Evolutionary conservation across 306 rosid genomes (phyloP).

Genomic region (Spatholobus suberectus): DNA sequence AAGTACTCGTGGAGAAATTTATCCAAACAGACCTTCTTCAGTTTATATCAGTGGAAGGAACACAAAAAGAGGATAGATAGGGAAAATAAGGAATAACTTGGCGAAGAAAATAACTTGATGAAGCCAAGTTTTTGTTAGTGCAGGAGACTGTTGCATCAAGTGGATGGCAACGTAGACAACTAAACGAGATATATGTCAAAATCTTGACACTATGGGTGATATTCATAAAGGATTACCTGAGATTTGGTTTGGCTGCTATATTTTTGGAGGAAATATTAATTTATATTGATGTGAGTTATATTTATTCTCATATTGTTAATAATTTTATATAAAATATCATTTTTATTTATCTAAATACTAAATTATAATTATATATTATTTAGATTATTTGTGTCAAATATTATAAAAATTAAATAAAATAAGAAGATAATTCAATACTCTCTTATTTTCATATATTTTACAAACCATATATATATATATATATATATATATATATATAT

Average conservation of each 20-base stretch:
- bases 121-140: constrained; percentile 22
- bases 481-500: no score
- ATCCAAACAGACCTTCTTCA: no score
- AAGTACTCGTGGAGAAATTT: no score
- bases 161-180: constrained; percentile 21
- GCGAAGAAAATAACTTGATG: neutral
- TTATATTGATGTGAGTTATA: no score
- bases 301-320: no score
- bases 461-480: no score
- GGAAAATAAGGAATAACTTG: neutral
- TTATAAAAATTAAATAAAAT: no score
- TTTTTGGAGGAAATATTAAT: neutral
- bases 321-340: no score
- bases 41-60: neutral
- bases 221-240: neutral
- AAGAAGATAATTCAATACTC: neutral
- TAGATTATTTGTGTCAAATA: no score
- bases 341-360: no score
- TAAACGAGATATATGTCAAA: constrained; percentile 10
- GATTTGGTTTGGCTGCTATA: neutral
- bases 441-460: no score
- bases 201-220: neutral
- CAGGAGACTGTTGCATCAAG: constrained; percentile 30
- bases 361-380: no score
- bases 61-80: neutral